These are phyloP conservation scores for Paracorniculantispora psalliotae DNA, from an alignment of 2,329 filamentous ascomycete species.

Conservation along the genomic window DNA sequence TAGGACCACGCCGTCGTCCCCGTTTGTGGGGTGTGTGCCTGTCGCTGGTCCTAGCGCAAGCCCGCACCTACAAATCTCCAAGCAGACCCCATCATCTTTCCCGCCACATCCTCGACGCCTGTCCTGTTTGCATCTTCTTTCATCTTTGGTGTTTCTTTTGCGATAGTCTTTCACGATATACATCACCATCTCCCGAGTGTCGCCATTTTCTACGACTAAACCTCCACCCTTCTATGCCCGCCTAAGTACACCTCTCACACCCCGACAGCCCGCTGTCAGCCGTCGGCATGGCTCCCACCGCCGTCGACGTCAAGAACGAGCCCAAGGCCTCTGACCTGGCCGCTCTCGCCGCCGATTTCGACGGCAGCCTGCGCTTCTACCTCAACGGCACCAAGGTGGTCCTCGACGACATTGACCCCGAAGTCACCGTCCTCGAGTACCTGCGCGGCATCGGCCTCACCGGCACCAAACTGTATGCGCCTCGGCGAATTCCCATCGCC, in stretches of 20 bases:
- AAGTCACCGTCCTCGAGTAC: slow-evolving; percentile 89
- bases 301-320: slow-evolving; percentile 45
- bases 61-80: slow-evolving; percentile 1
- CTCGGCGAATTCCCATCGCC: too few species aligned
- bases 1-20: slow-evolving; percentile 1
- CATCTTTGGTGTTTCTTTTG: background rate
- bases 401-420: slow-evolving; percentile 82
- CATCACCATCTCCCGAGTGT: too few species aligned
- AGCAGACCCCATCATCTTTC: background rate
- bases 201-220: too few species aligned
- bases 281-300: slow-evolving; percentile 49
- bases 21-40: background rate
- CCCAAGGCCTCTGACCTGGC: slow-evolving; percentile 29
- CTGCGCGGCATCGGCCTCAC: slow-evolving; percentile 88
- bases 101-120: background rate
- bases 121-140: background rate
- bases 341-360: slow-evolving; percentile 66
- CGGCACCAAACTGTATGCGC: slow-evolving; percentile 74
- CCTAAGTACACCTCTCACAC: background rate
- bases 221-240: background rate
- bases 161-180: too few species aligned
- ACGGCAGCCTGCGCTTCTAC: slow-evolving; percentile 87
- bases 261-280: background rate
- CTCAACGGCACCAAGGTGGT: slow-evolving; percentile 89
- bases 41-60: background rate